Percentiles rank a stretch among this genome's conserved stretches.
Conservation (phyloP, 75 land plant species). For the Isoetes taiwanensis region DNA sequence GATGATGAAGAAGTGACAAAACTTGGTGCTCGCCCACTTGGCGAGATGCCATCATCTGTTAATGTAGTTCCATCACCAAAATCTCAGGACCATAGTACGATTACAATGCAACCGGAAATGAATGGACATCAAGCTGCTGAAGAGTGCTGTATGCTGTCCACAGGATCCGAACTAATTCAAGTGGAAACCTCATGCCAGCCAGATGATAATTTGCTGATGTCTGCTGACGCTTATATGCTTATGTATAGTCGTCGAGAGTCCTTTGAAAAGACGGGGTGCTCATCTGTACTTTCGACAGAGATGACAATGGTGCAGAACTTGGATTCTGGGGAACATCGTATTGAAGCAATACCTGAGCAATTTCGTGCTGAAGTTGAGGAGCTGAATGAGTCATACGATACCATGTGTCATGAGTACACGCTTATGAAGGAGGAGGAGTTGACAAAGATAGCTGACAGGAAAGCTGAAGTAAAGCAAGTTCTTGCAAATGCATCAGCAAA, state of each 20-base stretch:
- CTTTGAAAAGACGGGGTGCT: background rate
- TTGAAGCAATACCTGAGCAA: conserved; percentile 40
- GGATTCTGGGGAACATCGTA: conserved; percentile 6
- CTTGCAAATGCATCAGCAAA: conserved; percentile 59
- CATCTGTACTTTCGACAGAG: conserved; percentile 3
- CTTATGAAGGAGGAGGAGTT: conserved; percentile 33
- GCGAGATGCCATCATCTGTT: conserved; percentile 27
- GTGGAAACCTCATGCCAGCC: conserved; percentile 2
- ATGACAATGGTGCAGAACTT: background rate
- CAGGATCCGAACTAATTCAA: background rate
- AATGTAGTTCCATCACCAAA: too few relatives aligned
- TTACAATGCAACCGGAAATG: background rate
- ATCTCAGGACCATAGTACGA: too few relatives aligned
- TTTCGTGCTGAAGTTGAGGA: conserved; percentile 39
- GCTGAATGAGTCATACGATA: conserved; percentile 34
- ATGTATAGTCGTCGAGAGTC: conserved; percentile 43
- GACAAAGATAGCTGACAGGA: conserved; percentile 33
- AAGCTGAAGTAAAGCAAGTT: conserved; percentile 61
- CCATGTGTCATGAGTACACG: conserved; percentile 47
- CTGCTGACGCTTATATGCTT: conserved; percentile 90
- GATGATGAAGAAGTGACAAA: conserved; percentile 91
- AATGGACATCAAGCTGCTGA: background rate
- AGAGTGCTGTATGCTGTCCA: background rate
- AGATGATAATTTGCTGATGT: conserved; percentile 23
- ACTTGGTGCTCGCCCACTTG: conserved; percentile 70